phyloP scores from a whole-genome alignment of 495 filamentous ascomycete species.

The Hyaloscypha variabilis region DNA sequence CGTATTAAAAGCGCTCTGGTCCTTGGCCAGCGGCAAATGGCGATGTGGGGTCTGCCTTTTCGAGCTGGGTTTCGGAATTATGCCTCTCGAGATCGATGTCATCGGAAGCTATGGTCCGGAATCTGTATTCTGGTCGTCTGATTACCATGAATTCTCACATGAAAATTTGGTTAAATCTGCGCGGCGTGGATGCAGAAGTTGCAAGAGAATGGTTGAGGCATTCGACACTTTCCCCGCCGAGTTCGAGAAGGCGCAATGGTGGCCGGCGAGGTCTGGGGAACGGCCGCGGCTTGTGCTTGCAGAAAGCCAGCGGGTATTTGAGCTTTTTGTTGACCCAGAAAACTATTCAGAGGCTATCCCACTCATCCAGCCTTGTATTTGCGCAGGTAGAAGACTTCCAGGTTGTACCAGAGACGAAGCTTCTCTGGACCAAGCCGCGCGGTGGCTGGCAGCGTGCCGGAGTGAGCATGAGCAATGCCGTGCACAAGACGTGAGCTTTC shows the following conservation, averaged over 20 bases:
- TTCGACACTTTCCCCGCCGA: neutral
- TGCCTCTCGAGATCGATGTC: constrained; percentile 1
- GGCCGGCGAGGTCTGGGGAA: neutral
- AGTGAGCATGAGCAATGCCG: neutral
- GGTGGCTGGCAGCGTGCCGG: neutral
- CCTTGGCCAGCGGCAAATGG: neutral
- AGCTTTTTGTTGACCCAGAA: neutral
- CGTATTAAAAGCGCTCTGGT: constrained; percentile 5
- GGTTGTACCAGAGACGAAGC: neutral
- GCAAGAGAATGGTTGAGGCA: constrained; percentile 1
- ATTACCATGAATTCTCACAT: neutral
- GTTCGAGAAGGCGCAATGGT: constrained; percentile 3
- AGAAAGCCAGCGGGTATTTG: constrained; percentile 1
- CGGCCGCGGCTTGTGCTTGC: neutral
- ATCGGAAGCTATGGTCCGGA: neutral
- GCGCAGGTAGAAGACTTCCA: neutral
- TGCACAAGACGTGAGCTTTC: constrained; percentile 4
- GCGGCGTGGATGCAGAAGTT: neutral
- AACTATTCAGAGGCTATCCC: neutral
- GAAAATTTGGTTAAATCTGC: constrained; percentile 4
- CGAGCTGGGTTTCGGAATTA: neutral
- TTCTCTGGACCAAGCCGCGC: constrained; percentile 10
- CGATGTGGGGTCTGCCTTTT: constrained; percentile 3
- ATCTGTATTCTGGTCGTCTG: constrained; percentile 8
- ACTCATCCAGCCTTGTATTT: neutral